Evolutionary conservation across 2,329 filamentous ascomycete genomes (phyloP), one percentile per base, ranked within the genome.

Genomic region (Didymella lethalis): DNA sequence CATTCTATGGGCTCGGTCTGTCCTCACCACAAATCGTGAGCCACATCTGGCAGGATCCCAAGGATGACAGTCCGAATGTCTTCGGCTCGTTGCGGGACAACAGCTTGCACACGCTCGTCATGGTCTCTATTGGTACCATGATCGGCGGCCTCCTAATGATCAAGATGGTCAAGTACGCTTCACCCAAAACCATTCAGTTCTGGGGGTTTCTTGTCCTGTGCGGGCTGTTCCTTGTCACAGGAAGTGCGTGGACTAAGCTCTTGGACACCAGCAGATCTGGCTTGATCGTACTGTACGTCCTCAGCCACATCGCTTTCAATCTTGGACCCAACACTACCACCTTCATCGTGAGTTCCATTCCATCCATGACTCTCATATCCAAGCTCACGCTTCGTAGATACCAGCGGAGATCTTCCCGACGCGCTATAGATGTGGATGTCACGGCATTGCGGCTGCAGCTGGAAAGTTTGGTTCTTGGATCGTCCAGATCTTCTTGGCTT

Each of bases 381-480:
- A 78, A 47, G 75, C 74, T 62, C 78, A 78, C 34, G 79, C 75
- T 7, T 78, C 78, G 2, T 79, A 82, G 65, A 82, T 85, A 36
- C 81, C 84, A n/a, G 83, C 83, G 12, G 84, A 85, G 61, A 78
- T 84, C 50, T 86, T 85, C 62, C 84, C 84, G 3, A 86, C 84
- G 0, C 77, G 81, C 18, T 85, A 85, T 64, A 79, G 84, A 18
- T 83, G 79, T 51, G 83, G 81, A 1, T 83, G 80, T 59, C 82
- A 86, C 65, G 84, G 84, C 20, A 79, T 86, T 59, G 79, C 80
- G 28, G 84, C 84, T n/a, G 84, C 78, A 0, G 69, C 78, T 1
- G 84, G 84, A 4, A 86, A 86, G 66, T 69, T 86, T 0, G 84
- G 84, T 18, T 82, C 83, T 0, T 77, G 81, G 57, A 65, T 81